Conservation (phyloP, 805 yeast genomes). For the Jamesozyma piceae region DNA sequence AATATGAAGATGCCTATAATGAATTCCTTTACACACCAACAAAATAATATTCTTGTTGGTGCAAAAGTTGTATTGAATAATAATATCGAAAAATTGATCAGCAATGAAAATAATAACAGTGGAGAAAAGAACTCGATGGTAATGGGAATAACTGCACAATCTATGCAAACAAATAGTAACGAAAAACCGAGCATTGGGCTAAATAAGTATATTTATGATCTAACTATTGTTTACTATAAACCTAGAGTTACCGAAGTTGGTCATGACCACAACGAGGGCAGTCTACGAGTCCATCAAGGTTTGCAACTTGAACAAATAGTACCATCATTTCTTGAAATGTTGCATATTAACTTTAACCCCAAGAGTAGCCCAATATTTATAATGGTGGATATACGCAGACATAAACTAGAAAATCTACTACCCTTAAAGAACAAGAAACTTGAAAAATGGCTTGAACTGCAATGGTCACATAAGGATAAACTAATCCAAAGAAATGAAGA, state of each 20-base stretch:
- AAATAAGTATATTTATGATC: slow-evolving; percentile 23
- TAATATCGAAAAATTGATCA: not conserved
- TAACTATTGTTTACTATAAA: slow-evolving; percentile 33
- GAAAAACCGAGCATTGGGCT: not conserved
- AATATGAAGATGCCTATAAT: slow-evolving; percentile 24
- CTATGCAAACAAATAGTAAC: too few relatives aligned
- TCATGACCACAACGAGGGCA: slow-evolving; percentile 20
- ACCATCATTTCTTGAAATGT: slow-evolving; percentile 26
- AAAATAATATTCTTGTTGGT: not conserved
- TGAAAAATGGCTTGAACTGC: slow-evolving; percentile 67
- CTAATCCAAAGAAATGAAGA: slow-evolving; percentile 34
- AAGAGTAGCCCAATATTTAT: slow-evolving; percentile 28
- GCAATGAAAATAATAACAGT: not conserved
- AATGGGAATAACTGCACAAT: not conserved
- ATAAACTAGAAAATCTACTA: slow-evolving; percentile 38
- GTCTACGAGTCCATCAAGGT: slow-evolving; percentile 13
- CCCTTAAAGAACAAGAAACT: slow-evolving; percentile 45
- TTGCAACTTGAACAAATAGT: slow-evolving; percentile 26
- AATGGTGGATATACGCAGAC: slow-evolving; percentile 38
- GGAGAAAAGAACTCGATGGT: too few relatives aligned
- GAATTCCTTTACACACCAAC: not conserved
- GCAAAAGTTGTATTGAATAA: not conserved
- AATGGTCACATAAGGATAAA: slow-evolving; percentile 65
- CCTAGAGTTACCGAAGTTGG: slow-evolving; percentile 16
- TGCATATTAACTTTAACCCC: not conserved